Percentiles rank a stretch among this genome's conserved stretches.
These are phyloP conservation scores for Botrytis tulipae DNA, from an alignment of 2,329 filamentous ascomycete genomes.

Conservation along the genomic window DNA sequence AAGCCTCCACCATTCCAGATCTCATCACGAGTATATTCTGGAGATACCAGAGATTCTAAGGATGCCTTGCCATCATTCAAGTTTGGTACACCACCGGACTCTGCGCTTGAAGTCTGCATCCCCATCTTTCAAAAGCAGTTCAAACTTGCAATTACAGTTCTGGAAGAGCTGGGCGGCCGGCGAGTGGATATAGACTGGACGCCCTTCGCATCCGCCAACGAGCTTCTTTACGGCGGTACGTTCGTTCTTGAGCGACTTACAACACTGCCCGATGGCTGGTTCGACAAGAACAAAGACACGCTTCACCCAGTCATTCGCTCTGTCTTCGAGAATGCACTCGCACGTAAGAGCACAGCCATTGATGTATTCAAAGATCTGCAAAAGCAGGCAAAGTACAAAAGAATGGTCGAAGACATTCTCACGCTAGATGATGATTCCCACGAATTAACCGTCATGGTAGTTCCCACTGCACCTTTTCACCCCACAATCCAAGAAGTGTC, in stretches of 20 bases:
- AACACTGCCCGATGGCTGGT: constrained; percentile 42
- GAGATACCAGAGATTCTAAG: constrained; percentile 26
- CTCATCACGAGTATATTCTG: neutral
- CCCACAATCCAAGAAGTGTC: constrained; percentile 50
- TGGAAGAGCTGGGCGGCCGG: constrained; percentile 41
- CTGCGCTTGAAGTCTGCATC: constrained; percentile 45
- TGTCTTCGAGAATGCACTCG: constrained; percentile 44
- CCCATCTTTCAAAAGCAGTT: constrained; percentile 45
- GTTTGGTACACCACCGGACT: constrained; percentile 49
- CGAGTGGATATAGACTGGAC: constrained; percentile 42
- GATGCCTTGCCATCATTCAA: constrained; percentile 43
- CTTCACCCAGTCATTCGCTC: constrained; percentile 50
- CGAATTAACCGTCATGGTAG: constrained; percentile 45
- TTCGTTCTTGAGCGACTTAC: constrained; percentile 53
- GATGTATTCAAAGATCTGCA: constrained; percentile 51
- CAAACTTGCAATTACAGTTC: constrained; percentile 41
- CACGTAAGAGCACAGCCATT: constrained; percentile 43
- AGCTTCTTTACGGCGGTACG: constrained; percentile 52
- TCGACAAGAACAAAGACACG: constrained; percentile 47
- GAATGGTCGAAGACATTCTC: constrained; percentile 43
- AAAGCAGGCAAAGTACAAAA: constrained; percentile 45
- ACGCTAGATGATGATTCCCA: constrained; percentile 29
- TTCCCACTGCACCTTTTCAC: constrained; percentile 51
- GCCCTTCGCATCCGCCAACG: constrained; percentile 49
- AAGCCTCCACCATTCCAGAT: constrained; percentile 32